Percentiles rank a stretch among this genome's conserved stretches.
These are phyloP conservation scores for Cryphonectria japonica DNA, from an alignment of 2,329 filamentous ascomycete species.

Conservation along the genomic window DNA sequence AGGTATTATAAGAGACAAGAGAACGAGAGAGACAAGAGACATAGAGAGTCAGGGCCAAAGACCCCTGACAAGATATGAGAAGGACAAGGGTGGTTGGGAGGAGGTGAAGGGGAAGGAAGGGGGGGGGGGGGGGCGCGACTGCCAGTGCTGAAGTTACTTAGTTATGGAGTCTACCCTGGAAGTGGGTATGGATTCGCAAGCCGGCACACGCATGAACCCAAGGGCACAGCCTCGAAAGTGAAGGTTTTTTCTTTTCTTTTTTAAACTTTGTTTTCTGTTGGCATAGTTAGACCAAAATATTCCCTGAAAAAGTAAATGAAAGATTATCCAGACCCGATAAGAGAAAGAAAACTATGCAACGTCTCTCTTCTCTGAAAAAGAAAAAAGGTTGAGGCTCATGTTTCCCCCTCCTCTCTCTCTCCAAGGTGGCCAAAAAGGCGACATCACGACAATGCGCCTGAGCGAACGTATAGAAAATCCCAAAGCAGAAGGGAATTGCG, in stretches of 20 bases:
- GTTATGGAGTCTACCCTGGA: not conserved
- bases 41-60: not conserved
- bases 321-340: too few relatives aligned
- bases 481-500: slow-evolving; percentile 14
- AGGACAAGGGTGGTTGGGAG: not conserved
- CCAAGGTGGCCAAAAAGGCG: not conserved
- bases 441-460: not conserved
- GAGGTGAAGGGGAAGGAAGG: too few relatives aligned
- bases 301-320: too few relatives aligned
- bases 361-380: too few relatives aligned
- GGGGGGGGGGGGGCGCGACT: not conserved
- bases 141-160: not conserved
- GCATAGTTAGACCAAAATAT: not conserved
- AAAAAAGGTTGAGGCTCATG: not conserved
- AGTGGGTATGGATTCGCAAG: slow-evolving; percentile 17
- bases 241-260: not conserved
- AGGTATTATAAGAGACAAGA: slow-evolving; percentile 31
- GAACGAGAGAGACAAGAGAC: slow-evolving; percentile 14
- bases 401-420: not conserved
- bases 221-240: slow-evolving; percentile 11
- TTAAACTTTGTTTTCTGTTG: not conserved
- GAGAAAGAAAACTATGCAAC: too few relatives aligned
- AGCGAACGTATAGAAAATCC: not conserved
- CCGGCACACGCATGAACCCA: slow-evolving; percentile 6
- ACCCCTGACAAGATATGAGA: not conserved